Base-by-base conservation (phyloP, 805 yeast species). In the Yarrowia yakushimensis region DNA sequence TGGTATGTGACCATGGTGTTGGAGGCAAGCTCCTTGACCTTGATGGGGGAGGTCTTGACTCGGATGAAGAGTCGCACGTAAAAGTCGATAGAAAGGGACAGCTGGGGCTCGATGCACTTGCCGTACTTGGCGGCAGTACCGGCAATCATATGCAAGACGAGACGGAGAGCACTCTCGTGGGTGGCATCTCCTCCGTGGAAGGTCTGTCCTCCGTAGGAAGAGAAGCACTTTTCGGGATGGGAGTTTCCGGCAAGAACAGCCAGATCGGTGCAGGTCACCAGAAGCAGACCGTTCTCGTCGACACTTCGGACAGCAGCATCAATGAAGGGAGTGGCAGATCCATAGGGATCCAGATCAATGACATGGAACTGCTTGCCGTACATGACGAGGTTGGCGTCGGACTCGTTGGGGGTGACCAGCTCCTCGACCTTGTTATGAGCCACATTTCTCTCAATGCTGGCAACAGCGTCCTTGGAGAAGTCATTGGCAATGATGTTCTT, bases 231-330 rank as follows among this genome's bases (percentile, higher is more conserved):
- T 69, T 94, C 99, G 0, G 98, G 97, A 73, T 93, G 93, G 13
- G 96, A 96, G 66, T 87, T 86, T 18, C 99, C 99, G 0, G 98
- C 98, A 61, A 94, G 79, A 0, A 94, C 97, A 0, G 96, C 96
- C 15, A 96, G 81, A 76, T 94, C 99, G 0, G 99, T 94, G 73
- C 99, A 94, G 0, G 99, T 94, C 3, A 94, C 93, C 57, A 94
- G 77, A 67, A 94, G 74, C 43, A 94, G 70, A 0, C 98, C 99
- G 63, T 86, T 92, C 67, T 92, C 91, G 54, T 81, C 82, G n/a
- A 92, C 82, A 31, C 86, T 78, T 69, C 90, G 96, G 31, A 94
- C 78, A 0, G 98, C 97, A 31, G 94, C 84, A 72, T 94, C 99
- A 28, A 94, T 80, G 72, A 94, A 94, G 8, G 99, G 99, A 0